phyloP scores from a whole-genome alignment of 768 basidiomycete genomes.

The Grammothele lineata region DNA sequence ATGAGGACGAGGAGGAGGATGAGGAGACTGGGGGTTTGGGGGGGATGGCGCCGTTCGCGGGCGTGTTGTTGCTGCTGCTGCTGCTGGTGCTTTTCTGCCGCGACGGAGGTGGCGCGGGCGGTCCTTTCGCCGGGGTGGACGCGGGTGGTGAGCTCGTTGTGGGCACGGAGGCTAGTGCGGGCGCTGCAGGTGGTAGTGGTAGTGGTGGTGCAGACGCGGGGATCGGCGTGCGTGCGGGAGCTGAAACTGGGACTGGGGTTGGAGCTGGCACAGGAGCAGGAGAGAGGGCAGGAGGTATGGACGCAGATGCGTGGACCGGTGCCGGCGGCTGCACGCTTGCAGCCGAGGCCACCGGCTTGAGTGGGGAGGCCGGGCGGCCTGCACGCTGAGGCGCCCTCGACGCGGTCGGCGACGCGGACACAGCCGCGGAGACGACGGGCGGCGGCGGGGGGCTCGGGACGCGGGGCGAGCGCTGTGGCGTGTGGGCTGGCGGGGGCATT shows the following conservation, averaged over 20 bases:
- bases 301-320: background rate
- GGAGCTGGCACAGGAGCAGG: background rate
- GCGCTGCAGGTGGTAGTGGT: background rate
- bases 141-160: no score
- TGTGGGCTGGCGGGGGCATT: slow-evolving; percentile 16
- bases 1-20: slow-evolving; percentile 5
- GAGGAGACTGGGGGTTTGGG: background rate
- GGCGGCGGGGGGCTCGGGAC: slow-evolving; percentile 15
- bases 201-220: slow-evolving; percentile 11
- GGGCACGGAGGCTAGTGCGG: slow-evolving; percentile 1
- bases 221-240: background rate
- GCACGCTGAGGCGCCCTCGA: slow-evolving; percentile 9
- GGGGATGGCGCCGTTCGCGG: no score
- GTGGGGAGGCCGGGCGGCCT: slow-evolving; percentile 3
- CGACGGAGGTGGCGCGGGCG: no score
- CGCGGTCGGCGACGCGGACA: slow-evolving; percentile 8
- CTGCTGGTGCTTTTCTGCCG: background rate
- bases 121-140: no score
- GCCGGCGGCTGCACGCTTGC: background rate
- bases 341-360: slow-evolving; percentile 1
- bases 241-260: background rate
- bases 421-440: background rate
- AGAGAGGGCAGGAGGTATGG: background rate
- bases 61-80: background rate
- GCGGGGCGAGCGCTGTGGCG: slow-evolving; percentile 15